A percentile compares a stretch with the other conserved stretches of the same genome.
Evolutionary conservation across 495 filamentous ascomycete genomes (phyloP).

Genomic region (Aspergillus sparsus): DNA sequence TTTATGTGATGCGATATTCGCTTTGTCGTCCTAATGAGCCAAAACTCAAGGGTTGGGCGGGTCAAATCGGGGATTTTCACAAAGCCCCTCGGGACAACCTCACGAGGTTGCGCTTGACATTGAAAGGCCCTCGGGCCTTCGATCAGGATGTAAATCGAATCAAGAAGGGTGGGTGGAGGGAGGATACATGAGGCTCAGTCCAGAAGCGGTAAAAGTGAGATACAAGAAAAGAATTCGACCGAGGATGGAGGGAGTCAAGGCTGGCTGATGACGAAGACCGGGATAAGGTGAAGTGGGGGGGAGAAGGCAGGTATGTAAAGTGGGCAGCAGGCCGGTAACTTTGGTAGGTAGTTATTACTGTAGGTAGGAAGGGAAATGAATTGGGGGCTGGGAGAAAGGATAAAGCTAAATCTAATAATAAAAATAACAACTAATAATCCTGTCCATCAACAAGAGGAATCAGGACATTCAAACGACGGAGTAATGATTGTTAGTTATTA

Average conservation of each 20-base stretch:
- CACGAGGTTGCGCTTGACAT: slow-evolving; percentile 16
- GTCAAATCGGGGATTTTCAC: slow-evolving; percentile 21
- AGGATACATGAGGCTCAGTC: slow-evolving; percentile 1
- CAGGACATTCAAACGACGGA: background rate
- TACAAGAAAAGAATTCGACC: slow-evolving; percentile 6
- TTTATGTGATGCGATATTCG: slow-evolving; percentile 6
- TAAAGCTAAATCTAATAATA: slow-evolving; percentile 1
- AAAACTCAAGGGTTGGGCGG: slow-evolving; percentile 17
- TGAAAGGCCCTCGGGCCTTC: slow-evolving; percentile 9
- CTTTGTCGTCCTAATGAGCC: slow-evolving; percentile 10
- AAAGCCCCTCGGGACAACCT: slow-evolving; percentile 21
- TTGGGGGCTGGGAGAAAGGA: slow-evolving; percentile 5
- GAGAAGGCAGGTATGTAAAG: background rate
- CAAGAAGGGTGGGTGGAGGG: background rate
- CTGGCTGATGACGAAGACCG: slow-evolving; percentile 2
- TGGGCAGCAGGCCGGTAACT: too few relatives aligned
- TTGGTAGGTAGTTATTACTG: background rate
- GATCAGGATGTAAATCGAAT: background rate
- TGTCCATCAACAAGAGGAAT: slow-evolving; percentile 1
- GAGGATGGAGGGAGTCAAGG: background rate
- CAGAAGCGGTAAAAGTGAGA: background rate
- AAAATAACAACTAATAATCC: background rate
- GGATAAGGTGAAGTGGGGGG: slow-evolving; percentile 1
- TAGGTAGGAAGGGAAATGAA: background rate
- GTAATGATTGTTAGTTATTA: background rate